These are phyloP conservation scores for Annona cherimola DNA, from an alignment of 164 flowering plant genomes.

Conservation along the genomic window DNA sequence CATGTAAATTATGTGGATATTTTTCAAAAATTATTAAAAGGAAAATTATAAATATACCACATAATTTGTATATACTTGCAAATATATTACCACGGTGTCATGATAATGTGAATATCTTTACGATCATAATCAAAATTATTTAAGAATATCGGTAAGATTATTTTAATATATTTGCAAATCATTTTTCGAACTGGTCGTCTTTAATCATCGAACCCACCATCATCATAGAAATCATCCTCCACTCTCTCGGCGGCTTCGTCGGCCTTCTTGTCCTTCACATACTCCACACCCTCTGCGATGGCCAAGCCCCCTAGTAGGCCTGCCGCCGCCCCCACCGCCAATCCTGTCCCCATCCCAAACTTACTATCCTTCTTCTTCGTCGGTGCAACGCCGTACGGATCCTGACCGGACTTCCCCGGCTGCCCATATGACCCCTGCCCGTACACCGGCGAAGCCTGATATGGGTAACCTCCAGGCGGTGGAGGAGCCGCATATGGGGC, in stretches of 20 bases:
- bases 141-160: no score
- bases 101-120: no score
- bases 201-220: slow-evolving; percentile 8
- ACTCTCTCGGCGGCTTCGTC: slow-evolving; percentile 57
- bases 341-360: slow-evolving; percentile 69
- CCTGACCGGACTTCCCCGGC: slow-evolving; percentile 10
- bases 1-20: no score
- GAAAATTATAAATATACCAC: no score
- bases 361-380: slow-evolving; percentile 41
- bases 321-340: slow-evolving; percentile 83
- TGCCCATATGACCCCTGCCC: slow-evolving; percentile 22
- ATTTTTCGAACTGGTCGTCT: no score
- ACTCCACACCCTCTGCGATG: slow-evolving; percentile 56
- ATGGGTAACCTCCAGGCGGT: slow-evolving; percentile 4
- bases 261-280: slow-evolving; percentile 57
- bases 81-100: no score
- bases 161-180: no score
- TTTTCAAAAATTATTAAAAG: no score
- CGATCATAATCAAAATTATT: no score
- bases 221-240: slow-evolving; percentile 45
- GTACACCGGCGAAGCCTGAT: slow-evolving; percentile 1
- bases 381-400: slow-evolving; percentile 6
- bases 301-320: slow-evolving; percentile 77
- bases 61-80: no score
- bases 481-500: slow-evolving; percentile 1